A percentile compares a stretch with the other conserved stretches of the same genome.
These are phyloP conservation scores for Trichoderma semiorbis DNA, from an alignment of 2,329 filamentous ascomycete genomes.

Conservation along the genomic window DNA sequence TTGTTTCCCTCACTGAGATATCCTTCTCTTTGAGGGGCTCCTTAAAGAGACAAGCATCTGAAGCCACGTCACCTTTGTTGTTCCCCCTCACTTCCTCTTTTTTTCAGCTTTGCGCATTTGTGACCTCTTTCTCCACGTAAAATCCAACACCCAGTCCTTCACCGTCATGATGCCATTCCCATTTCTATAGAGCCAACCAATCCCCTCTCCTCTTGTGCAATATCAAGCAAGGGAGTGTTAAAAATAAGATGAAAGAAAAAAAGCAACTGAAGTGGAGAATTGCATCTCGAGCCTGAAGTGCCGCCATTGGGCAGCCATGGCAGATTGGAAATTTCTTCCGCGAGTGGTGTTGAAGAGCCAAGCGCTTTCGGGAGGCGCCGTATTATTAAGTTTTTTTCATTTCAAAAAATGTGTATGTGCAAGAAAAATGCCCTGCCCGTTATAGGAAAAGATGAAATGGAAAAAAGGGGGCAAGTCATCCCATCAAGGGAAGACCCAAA, in stretches of 20 bases:
- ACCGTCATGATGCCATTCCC: not conserved
- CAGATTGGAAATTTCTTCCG: conserved; percentile 21
- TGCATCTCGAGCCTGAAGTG: conserved; percentile 22
- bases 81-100: not conserved
- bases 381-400: conserved; percentile 12
- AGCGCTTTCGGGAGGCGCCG: conserved; percentile 5
- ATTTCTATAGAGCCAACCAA: conserved; percentile 14
- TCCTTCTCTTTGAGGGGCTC: not conserved
- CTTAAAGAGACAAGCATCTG: not conserved
- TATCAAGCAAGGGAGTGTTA: conserved; percentile 1
- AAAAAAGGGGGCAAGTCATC: conserved; percentile 5
- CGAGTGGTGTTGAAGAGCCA: conserved; percentile 26
- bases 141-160: not conserved
- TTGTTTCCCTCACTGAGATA: not conserved
- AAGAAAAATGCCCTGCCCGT: conserved; percentile 9
- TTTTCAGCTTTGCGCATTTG: conserved; percentile 4
- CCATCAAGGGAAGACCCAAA: not conserved
- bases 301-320: conserved; percentile 10
- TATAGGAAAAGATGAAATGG: conserved; percentile 1
- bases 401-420: conserved; percentile 13
- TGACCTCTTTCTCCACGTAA: conserved; percentile 18
- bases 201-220: conserved; percentile 1
- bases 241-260: not conserved
- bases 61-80: not conserved
- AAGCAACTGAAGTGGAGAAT: conserved; percentile 25